Conservation (phyloP, 176 grass and related monocot genomes). For the Triticum turgidum region DNA sequence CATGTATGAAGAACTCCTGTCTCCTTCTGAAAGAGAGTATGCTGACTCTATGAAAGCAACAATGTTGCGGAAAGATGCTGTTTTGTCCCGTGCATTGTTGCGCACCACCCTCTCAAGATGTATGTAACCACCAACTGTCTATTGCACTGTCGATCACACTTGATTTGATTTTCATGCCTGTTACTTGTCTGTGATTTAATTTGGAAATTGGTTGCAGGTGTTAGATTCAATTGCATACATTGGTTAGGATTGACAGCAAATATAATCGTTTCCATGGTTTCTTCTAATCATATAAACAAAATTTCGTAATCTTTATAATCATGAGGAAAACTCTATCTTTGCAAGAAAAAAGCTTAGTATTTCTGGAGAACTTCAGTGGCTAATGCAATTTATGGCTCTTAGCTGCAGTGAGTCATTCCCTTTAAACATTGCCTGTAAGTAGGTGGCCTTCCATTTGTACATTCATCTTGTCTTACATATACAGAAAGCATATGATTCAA, state of each 20-base stretch:
- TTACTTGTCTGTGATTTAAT: not conserved
- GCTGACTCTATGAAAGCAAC: constrained; percentile 59
- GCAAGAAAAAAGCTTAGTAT: not conserved
- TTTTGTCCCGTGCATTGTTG: constrained; percentile 65
- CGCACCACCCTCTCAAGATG: constrained; percentile 96
- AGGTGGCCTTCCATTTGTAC: not conserved
- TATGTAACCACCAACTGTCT: constrained; percentile 38
- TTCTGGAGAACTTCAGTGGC: not conserved
- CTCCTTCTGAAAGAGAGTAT: constrained; percentile 61
- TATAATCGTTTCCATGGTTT: not conserved
- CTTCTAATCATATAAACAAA: not conserved
- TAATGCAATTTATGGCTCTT: not conserved
- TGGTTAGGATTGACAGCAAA: not conserved
- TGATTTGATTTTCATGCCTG: not conserved
- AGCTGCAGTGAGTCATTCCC: not conserved
- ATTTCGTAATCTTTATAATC: constrained; percentile 16
- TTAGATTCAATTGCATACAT: not conserved
- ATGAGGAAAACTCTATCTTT: not conserved
- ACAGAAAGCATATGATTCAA: not conserved
- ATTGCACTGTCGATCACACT: not conserved
- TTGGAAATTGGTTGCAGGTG: not conserved
- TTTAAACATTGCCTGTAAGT: not conserved
- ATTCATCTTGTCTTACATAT: constrained; percentile 17
- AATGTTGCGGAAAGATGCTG: constrained; percentile 53
- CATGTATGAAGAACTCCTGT: constrained; percentile 72